Evolutionary conservation across 768 basidiomycete species (phyloP), one percentile per base, ranked within the genome.

Genomic region (Suillus clintonianus): DNA sequence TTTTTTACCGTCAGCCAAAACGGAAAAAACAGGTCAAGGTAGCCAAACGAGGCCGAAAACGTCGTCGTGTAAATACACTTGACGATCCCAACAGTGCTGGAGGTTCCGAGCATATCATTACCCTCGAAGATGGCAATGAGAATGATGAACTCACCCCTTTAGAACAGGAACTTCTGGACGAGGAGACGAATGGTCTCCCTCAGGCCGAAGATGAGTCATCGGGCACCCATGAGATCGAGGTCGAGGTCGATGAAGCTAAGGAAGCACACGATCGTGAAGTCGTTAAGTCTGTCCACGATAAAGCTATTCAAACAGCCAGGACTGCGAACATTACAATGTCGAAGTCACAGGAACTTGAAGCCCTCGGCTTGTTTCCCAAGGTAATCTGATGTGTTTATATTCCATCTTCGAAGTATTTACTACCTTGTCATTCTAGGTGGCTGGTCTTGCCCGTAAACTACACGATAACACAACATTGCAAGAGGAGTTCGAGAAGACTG

Each of bases 361-460:
- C 39, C 3, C 14, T 39, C 2, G 39, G 13, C 0, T 3, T 39
- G 39, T 39, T 39, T 39, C 39, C 39, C 3, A 39, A 39, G 39
- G 37, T 37, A 6, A 36, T 36, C 7, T 6, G 7, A 36, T 4
- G 27, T 2, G 34, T 36, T 36, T 36, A 36, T 36, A 36, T 36
- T 36, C 7, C 34, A 36, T 36, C 8, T 36, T 36, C 34, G 7
- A 37, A 37, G 11, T 37, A 37, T 10, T 37, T 10, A 10, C 11
- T 37, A 27, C 27, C n/a, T n/a, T 27, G 11, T 11, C 8, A 11
- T 32, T 15, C 27, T 53, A 74, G 73, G 69, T 74, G 19, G 65
- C 74, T 36, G 72, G 74, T 0, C 65, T 77, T 14, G 71, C 74
- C 10, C 62, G 63, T 10, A 59, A 65, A 30, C 66, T 76, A 13